These are phyloP conservation scores for Pyrenochaeta sp. DNA, from an alignment of 2,329 filamentous ascomycete genomes.

Conservation along the genomic window DNA sequence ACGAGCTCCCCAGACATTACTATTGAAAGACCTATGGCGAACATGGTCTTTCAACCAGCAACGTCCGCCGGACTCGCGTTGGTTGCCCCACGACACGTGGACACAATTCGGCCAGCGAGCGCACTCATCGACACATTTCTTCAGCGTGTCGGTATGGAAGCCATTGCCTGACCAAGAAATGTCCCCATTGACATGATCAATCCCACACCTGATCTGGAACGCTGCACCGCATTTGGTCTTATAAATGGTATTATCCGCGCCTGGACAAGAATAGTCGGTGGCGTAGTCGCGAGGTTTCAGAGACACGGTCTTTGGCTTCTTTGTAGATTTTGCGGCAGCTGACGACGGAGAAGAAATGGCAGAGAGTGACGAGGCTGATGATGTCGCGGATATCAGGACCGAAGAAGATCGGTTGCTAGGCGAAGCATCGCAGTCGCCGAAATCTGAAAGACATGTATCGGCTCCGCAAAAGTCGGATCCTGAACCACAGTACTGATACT, in stretches of 20 bases:
- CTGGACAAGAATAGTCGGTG: too few relatives aligned
- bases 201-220: too few relatives aligned
- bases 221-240: too few relatives aligned
- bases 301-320: too few relatives aligned
- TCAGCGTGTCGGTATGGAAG: slow-evolving; percentile 8
- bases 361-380: too few relatives aligned
- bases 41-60: neutral
- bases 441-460: slow-evolving; percentile 14
- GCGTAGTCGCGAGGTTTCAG: too few relatives aligned
- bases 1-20: slow-evolving; percentile 5
- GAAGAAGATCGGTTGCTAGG: neutral
- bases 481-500: slow-evolving; percentile 30
- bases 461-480: slow-evolving; percentile 20
- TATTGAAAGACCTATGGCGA: neutral
- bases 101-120: slow-evolving; percentile 15
- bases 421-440: slow-evolving; percentile 15
- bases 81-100: slow-evolving; percentile 16
- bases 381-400: too few relatives aligned
- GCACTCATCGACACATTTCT: slow-evolving; percentile 21
- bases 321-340: too few relatives aligned
- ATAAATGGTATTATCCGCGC: too few relatives aligned
- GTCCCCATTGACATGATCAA: slow-evolving; percentile 8
- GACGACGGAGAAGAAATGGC: too few relatives aligned
- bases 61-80: too few relatives aligned
- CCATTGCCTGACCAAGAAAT: slow-evolving; percentile 14